Percentiles rank a stretch among this genome's conserved stretches.
These are phyloP conservation scores for Raddia guianensis DNA, from an alignment of 176 grass and related monocot genomes.

Conservation along the genomic window DNA sequence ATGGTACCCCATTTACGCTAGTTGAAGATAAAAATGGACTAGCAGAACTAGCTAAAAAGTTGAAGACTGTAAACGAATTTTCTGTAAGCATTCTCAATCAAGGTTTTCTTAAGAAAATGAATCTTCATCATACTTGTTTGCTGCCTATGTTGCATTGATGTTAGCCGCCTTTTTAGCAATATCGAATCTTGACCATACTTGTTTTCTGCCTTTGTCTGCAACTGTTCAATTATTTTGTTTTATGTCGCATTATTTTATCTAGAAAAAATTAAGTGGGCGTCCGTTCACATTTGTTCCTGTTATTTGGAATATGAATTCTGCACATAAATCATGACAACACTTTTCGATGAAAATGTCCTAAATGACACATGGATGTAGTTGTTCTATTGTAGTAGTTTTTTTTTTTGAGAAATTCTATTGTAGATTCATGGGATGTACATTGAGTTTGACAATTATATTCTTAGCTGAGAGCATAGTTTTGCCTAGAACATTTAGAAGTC, in stretches of 20 bases:
- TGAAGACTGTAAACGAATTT: conserved; percentile 82
- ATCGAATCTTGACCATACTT: too few species aligned
- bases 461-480: conserved; percentile 6
- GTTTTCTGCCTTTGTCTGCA: too few species aligned
- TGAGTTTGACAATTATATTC: conserved; percentile 17
- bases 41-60: conserved; percentile 69
- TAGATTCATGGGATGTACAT: not conserved
- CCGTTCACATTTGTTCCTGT: not conserved
- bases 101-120: conserved; percentile 9
- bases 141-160: not conserved
- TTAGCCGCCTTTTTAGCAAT: not conserved
- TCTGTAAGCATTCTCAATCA: conserved; percentile 67
- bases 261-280: not conserved
- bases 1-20: conserved; percentile 79
- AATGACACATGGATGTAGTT: not conserved
- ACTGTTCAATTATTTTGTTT: conserved; percentile 13
- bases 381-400: too few species aligned
- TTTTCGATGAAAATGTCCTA: conserved; percentile 6
- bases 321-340: not conserved
- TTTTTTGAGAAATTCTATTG: too few species aligned
- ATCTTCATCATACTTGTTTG: conserved; percentile 23
- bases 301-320: conserved; percentile 7
- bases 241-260: not conserved
- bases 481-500: not conserved
- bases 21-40: conserved; percentile 75